A percentile compares a stretch with the other conserved stretches of the same genome.
Conservation (phyloP, 768 basidiomycete genomes). For the Naematelia aurantialba region DNA sequence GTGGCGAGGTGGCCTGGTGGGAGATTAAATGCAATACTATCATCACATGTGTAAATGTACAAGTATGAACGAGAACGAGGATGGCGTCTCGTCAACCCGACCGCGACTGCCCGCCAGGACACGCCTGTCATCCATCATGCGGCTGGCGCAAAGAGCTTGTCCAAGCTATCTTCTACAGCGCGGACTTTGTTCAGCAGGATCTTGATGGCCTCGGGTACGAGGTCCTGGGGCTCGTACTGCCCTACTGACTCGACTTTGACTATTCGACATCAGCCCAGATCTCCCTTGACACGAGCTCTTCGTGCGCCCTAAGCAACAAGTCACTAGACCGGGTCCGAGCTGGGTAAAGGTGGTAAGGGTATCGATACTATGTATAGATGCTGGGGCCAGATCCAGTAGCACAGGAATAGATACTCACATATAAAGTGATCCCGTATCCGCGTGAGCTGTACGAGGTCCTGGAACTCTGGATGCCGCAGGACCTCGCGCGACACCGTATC, state of each 20-base stretch:
- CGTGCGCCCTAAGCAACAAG: too few relatives aligned
- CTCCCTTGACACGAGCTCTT: too few relatives aligned
- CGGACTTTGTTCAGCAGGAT: slow-evolving; percentile 77
- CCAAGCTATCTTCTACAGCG: slow-evolving; percentile 41
- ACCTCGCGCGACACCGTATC: slow-evolving; percentile 92
- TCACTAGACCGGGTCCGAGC: not conserved
- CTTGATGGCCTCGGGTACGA: slow-evolving; percentile 72
- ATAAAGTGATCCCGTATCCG: slow-evolving; percentile 89
- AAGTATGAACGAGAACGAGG: not conserved
- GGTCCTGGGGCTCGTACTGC: slow-evolving; percentile 75
- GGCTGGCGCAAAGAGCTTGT: slow-evolving; percentile 30
- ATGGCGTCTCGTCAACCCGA: too few relatives aligned
- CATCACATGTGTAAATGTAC: not conserved
- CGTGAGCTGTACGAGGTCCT: slow-evolving; percentile 72
- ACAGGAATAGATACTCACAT: slow-evolving; percentile 59
- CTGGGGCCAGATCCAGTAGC: not conserved
- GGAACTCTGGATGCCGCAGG: slow-evolving; percentile 84
- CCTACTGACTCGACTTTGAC: slow-evolving; percentile 90
- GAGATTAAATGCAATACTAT: not conserved
- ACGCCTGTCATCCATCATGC: too few relatives aligned
- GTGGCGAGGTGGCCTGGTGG: too few relatives aligned
- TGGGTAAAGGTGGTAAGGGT: not conserved
- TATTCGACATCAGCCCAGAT: slow-evolving; percentile 38
- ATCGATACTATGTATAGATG: not conserved
- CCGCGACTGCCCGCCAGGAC: too few relatives aligned